phyloP scores from a whole-genome alignment of 1,139 yeast genomes.

The Trichomonascaceae sp. region DNA sequence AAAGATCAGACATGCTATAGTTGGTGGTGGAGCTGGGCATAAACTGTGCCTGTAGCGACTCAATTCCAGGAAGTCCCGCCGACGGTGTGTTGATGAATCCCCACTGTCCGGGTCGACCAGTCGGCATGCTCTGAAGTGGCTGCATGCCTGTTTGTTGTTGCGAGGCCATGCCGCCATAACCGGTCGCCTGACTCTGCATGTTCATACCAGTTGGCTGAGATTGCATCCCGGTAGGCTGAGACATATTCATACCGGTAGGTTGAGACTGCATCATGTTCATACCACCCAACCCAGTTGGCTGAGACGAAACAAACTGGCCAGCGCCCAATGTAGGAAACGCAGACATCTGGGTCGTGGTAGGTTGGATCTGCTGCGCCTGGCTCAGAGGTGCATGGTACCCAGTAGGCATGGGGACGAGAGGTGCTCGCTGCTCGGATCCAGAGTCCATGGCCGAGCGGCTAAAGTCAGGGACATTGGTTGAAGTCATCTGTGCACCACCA shows the following conservation, averaged over 20 bases:
- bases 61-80: constrained; percentile 64
- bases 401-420: constrained; percentile 16
- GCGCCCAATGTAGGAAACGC: not conserved
- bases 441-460: constrained; percentile 5
- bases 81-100: constrained; percentile 65
- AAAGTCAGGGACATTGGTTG: constrained; percentile 23
- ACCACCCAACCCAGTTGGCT: no score
- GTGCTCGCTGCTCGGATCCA: constrained; percentile 6
- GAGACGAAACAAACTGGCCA: not conserved
- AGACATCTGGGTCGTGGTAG: not conserved
- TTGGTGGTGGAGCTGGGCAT: constrained; percentile 41
- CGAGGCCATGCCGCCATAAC: no score
- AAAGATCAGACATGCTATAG: constrained; percentile 19
- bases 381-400: constrained; percentile 12
- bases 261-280: constrained; percentile 25
- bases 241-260: constrained; percentile 23
- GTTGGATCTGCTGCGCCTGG: not conserved
- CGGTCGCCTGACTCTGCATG: constrained; percentile 16
- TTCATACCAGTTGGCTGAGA: constrained; percentile 16
- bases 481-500: constrained; percentile 2
- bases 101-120: constrained; percentile 77
- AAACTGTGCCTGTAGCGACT: constrained; percentile 60
- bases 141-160: constrained; percentile 12
- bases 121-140: constrained; percentile 30
- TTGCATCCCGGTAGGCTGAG: constrained; percentile 28